phyloP scores from a whole-genome alignment of 1,139 yeast genomes.

The Scheffersomyces cryptocercus region DNA sequence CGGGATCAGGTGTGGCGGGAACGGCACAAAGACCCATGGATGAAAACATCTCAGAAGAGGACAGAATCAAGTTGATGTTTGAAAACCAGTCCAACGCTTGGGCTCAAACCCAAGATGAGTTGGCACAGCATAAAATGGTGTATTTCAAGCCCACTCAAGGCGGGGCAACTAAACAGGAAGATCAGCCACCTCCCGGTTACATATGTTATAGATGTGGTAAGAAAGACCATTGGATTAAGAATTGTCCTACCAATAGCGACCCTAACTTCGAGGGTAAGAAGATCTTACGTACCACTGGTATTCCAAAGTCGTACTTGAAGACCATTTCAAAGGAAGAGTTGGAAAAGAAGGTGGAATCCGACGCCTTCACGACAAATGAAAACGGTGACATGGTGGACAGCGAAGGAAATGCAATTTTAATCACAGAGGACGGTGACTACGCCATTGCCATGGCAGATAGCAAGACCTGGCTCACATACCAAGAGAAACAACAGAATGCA shows the following conservation, averaged over 20 bases:
- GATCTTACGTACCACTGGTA: slow-evolving; percentile 93
- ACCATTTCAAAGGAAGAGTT: slow-evolving; percentile 58
- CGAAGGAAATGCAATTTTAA: slow-evolving; percentile 72
- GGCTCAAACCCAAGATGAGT: slow-evolving; percentile 90
- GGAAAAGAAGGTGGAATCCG: slow-evolving; percentile 59
- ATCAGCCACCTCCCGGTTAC: slow-evolving; percentile 92
- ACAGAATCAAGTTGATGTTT: slow-evolving; percentile 85
- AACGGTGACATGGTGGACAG: slow-evolving; percentile 56
- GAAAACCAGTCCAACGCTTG: slow-evolving; percentile 91
- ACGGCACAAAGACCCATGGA: slow-evolving; percentile 19
- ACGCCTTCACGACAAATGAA: slow-evolving; percentile 41
- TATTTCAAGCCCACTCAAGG: slow-evolving; percentile 46
- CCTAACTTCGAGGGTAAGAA: slow-evolving; percentile 93
- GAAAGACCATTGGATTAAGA: slow-evolving; percentile 94
- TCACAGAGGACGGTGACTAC: slow-evolving; percentile 92
- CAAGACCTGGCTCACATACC: slow-evolving; percentile 87
- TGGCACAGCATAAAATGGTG: slow-evolving; percentile 74
- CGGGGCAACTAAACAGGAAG: slow-evolving; percentile 40
- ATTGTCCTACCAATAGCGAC: slow-evolving; percentile 92
- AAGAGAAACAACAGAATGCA: slow-evolving; percentile 61
- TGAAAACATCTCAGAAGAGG: slow-evolving; percentile 72
- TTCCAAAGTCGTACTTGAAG: slow-evolving; percentile 88
- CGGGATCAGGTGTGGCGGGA: slow-evolving; percentile 11
- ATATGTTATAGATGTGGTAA: slow-evolving; percentile 96
- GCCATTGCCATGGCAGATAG: slow-evolving; percentile 94